phyloP scores from a whole-genome alignment of 441 rosid species.

The Eruca vesicaria region DNA sequence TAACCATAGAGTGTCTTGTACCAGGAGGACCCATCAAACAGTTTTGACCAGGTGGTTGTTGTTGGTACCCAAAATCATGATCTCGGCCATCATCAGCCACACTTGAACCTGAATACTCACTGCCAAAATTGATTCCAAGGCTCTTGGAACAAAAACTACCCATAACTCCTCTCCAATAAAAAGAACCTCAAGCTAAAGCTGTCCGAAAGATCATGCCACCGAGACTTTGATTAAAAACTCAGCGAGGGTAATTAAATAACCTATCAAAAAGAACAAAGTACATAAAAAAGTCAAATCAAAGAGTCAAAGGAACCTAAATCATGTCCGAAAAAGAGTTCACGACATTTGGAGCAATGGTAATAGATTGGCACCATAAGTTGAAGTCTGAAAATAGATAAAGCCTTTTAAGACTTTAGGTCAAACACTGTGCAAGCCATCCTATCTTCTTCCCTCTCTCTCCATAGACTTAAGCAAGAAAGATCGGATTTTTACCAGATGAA shows the following conservation, averaged over 20 bases:
- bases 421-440: slow-evolving; percentile 2
- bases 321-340: slow-evolving; percentile 16
- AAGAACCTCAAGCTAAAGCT: slow-evolving; percentile 13
- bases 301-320: not conserved
- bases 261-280: slow-evolving; percentile 11
- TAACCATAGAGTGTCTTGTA: slow-evolving; percentile 39
- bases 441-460: not conserved
- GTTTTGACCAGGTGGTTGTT: slow-evolving; percentile 25
- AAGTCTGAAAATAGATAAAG: slow-evolving; percentile 6
- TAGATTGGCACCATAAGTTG: slow-evolving; percentile 10
- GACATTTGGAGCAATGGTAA: slow-evolving; percentile 12
- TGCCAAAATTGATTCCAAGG: slow-evolving; percentile 33
- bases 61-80: slow-evolving; percentile 22
- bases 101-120: slow-evolving; percentile 38
- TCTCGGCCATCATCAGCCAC: slow-evolving; percentile 39
- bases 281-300: slow-evolving; percentile 27
- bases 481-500: slow-evolving; percentile 13
- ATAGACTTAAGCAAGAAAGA: not conserved
- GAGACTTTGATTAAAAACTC: slow-evolving; percentile 18
- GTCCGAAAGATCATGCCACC: slow-evolving; percentile 20
- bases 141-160: slow-evolving; percentile 59
- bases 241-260: not conserved
- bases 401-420: slow-evolving; percentile 24
- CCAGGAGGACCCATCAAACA: slow-evolving; percentile 38
- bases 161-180: slow-evolving; percentile 37